Conservation (phyloP, 2,329 filamentous ascomycete genomes). For the Talaromyces sp. region DNA sequence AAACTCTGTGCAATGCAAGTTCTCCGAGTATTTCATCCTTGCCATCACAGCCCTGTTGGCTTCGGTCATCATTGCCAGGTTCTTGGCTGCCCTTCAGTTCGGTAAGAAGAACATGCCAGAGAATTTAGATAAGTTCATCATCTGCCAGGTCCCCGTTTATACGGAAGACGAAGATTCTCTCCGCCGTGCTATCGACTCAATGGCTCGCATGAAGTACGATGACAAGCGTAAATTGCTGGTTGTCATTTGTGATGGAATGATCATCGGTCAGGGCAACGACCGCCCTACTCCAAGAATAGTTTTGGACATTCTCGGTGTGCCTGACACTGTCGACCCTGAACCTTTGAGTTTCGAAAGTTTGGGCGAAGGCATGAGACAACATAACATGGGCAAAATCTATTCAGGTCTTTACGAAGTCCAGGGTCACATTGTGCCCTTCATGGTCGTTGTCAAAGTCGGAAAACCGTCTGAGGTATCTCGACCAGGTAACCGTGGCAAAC, state of each 20-base stretch:
- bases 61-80: constrained; percentile 88
- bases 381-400: constrained; percentile 99
- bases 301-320: constrained; percentile 91
- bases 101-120: constrained; percentile 86
- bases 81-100: constrained; percentile 93
- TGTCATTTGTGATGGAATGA: constrained; percentile 96
- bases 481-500: constrained; percentile 96
- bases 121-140: constrained; percentile 96
- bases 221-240: constrained; percentile 96
- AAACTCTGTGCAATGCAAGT: constrained; percentile 78
- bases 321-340: constrained; percentile 89
- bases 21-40: constrained; percentile 84
- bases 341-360: constrained; percentile 95
- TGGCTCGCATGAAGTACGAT: constrained; percentile 92
- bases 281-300: constrained; percentile 93
- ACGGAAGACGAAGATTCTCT: constrained; percentile 98
- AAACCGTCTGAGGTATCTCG: constrained; percentile 70
- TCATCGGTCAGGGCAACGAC: constrained; percentile 97
- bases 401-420: constrained; percentile 97
- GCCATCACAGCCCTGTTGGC: constrained; percentile 78
- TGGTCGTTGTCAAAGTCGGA: constrained; percentile 95
- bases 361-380: constrained; percentile 92
- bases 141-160: constrained; percentile 95
- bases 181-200: constrained; percentile 93
- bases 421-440: constrained; percentile 94